Base-by-base conservation (phyloP, 208 protist species). In the Leishmania lainsoni region DNA sequence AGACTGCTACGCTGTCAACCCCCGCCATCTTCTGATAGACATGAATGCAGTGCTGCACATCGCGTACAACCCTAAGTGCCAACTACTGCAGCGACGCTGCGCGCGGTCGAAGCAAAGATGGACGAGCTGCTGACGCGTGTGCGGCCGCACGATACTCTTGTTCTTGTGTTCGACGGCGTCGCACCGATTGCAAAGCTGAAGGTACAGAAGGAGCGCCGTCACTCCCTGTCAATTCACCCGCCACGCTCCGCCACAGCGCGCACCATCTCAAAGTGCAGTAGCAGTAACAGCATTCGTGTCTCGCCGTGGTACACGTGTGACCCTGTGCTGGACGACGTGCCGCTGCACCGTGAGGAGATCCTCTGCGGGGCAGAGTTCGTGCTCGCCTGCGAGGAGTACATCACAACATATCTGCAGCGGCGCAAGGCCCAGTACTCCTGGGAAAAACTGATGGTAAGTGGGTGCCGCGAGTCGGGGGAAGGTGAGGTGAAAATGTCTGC, bases 31-130 rank as follows among this genome's bases (percentile, higher is more conserved):
- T 39, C 75, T 96, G 20, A 45, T 98, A 17, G 94, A 98, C 80
- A 98, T 98, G 94, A 98, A 98, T 76, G 75, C 84, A 14, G 58
- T 98, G 29, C 39, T 98, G 49, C 94, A 98, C 84, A 70, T 70
- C 26, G 72, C 83, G 39, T 94, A 93, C 81, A 26, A 51, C 16
- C 26, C 73, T 17, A 70, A 66, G 65, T 42, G 26, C 84, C 90
- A 14, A 89, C 69, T 22, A 90, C 87, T 0, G 80, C 85, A 9
- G 80, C 85, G 42, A 88, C 87, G 45, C 86, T 96, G 54, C 42
- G 78, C 22, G 81, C 83, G 39, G 81, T 94, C 35, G 52, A 81
- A 4, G 73, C 35, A 17, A 74, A 83, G 51, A 70, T 98, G 20
- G 71, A 84, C 45, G 54, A 83, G 42, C 52, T 98, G 2, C 78